Evolutionary conservation across 2,329 filamentous ascomycete species (phyloP).

Genomic region (Lachnellula suecica): DNA sequence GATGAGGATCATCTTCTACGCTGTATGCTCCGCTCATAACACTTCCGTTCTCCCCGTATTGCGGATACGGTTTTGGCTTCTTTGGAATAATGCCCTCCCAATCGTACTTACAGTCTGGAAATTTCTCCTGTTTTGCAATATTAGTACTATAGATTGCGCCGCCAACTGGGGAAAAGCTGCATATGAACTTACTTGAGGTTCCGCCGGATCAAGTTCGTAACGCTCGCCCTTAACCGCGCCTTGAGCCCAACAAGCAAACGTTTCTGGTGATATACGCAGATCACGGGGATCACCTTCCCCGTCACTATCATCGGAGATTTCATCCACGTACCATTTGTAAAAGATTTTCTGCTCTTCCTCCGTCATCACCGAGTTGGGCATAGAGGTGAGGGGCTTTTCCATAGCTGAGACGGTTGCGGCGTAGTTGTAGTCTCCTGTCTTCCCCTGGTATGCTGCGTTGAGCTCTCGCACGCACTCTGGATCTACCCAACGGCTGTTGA

Average conservation of each 20-base stretch:
- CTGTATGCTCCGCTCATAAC: conserved; percentile 19
- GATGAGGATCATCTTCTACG: conserved; percentile 13
- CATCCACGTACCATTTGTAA: conserved; percentile 22
- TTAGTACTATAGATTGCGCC: neutral
- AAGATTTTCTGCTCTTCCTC: conserved; percentile 17
- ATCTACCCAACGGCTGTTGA: conserved; percentile 29
- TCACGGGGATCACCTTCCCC: conserved; percentile 39
- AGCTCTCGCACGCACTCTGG: conserved; percentile 28
- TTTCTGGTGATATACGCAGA: conserved; percentile 41
- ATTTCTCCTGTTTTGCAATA: conserved; percentile 5
- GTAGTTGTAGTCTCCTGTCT: neutral
- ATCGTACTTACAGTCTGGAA: neutral
- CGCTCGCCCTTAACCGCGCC: conserved; percentile 27
- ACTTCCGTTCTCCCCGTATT: conserved; percentile 29
- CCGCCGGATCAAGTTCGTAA: conserved; percentile 22
- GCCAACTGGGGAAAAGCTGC: neutral
- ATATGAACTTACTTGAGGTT: conserved; percentile 17
- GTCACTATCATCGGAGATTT: conserved; percentile 41
- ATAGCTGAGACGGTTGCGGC: conserved; percentile 4
- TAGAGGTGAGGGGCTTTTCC: conserved; percentile 2
- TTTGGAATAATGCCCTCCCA: neutral
- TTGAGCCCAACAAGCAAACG: conserved; percentile 41
- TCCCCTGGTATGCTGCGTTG: conserved; percentile 14
- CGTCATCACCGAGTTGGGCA: conserved; percentile 20
- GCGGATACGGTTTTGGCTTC: conserved; percentile 2